These are phyloP conservation scores for Guillardia theta DNA, from an alignment of 78 protist genomes.

Conservation along the genomic window DNA sequence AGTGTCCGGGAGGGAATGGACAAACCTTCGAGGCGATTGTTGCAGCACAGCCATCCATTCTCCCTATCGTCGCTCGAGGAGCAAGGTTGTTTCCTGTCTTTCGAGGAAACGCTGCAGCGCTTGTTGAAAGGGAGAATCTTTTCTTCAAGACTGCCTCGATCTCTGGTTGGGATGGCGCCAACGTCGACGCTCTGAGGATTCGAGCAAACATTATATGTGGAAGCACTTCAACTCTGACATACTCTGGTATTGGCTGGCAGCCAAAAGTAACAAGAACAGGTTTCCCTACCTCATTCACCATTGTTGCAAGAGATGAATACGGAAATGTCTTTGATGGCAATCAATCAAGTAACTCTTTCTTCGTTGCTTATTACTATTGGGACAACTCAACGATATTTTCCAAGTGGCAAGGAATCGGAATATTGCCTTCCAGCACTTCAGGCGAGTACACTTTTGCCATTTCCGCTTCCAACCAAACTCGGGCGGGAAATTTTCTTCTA, in stretches of 20 bases:
- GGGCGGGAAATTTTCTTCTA: too few relatives aligned
- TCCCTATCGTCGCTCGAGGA: neutral
- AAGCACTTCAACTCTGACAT: neutral
- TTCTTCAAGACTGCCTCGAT: too few relatives aligned
- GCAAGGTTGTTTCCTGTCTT: neutral
- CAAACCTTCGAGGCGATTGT: neutral
- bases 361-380: too few relatives aligned
- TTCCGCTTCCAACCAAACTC: too few relatives aligned
- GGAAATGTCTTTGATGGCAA: neutral
- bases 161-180: too few relatives aligned
- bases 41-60: neutral
- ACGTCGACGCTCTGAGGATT: neutral
- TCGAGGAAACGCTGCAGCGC: neutral
- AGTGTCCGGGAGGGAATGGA: neutral
- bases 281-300: neutral
- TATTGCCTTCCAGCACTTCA: too few relatives aligned
- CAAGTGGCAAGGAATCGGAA: too few relatives aligned
- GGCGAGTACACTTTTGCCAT: too few relatives aligned
- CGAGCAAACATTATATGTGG: neutral
- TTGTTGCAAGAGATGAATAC: neutral
- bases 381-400: too few relatives aligned
- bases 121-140: too few relatives aligned
- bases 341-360: too few relatives aligned
- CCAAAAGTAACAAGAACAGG: neutral
- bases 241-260: neutral